Evolutionary conservation across 169 alveolate genomes (phyloP).

Genomic region (Plasmodium coatneyi): DNA sequence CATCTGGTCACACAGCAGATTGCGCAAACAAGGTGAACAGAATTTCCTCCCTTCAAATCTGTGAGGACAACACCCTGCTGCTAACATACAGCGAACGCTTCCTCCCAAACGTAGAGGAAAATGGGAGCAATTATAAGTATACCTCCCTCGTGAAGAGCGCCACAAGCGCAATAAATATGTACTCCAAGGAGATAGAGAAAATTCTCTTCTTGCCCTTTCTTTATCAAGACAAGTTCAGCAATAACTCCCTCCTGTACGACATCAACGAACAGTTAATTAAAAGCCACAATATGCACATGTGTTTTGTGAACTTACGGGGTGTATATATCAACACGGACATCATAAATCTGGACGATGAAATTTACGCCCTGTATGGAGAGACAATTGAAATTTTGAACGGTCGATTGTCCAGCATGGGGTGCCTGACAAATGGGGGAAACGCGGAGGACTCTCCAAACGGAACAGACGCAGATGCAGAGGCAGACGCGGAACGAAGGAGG

Average conservation of each 20-base stretch:
- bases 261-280: slow-evolving; percentile 23
- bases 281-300: slow-evolving; percentile 15
- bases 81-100: slow-evolving; percentile 40
- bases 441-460: background rate
- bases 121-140: background rate
- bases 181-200: background rate
- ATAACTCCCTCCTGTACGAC: slow-evolving; percentile 28
- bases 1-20: background rate
- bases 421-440: background rate
- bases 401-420: background rate
- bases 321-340: background rate
- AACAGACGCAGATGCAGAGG: background rate
- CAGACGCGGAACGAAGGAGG: background rate
- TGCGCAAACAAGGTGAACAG: background rate
- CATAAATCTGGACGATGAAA: slow-evolving; percentile 5
- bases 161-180: background rate
- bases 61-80: slow-evolving; percentile 30
- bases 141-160: slow-evolving; percentile 4
- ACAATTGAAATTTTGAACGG: slow-evolving; percentile 5
- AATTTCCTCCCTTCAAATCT: slow-evolving; percentile 29
- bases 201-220: background rate
- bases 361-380: slow-evolving; percentile 5
- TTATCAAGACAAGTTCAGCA: slow-evolving; percentile 4
- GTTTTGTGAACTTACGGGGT: background rate
- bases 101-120: background rate